Evolutionary conservation across 805 yeast genomes (phyloP).

Genomic region (Starmerella ratchasimensis): DNA sequence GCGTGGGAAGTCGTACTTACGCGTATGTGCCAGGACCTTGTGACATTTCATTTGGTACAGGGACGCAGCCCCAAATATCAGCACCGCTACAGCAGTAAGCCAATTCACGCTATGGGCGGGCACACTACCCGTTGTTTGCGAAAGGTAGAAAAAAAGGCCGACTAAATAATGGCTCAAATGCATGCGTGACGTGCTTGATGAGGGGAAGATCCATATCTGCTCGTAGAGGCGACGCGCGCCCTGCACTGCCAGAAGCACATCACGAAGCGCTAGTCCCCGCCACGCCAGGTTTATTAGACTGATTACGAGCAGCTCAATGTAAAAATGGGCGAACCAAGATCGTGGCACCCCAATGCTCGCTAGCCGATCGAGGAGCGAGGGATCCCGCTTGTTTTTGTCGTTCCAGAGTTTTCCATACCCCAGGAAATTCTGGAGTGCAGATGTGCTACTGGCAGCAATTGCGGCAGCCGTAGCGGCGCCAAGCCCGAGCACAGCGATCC

Average conservation of each 20-base stretch:
- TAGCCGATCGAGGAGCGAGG: slow-evolving; percentile 2
- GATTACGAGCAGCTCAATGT: slow-evolving; percentile 16
- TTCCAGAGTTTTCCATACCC: slow-evolving; percentile 23
- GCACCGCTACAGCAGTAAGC: slow-evolving; percentile 7
- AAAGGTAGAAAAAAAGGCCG: slow-evolving; percentile 41
- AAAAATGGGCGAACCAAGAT: slow-evolving; percentile 26
- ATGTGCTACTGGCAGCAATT: slow-evolving; percentile 8
- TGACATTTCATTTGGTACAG: slow-evolving; percentile 39
- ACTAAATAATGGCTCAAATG: slow-evolving; percentile 46
- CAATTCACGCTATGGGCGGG: too few species aligned
- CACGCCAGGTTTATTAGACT: neutral
- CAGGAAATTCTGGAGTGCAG: slow-evolving; percentile 17
- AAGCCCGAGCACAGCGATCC: neutral
- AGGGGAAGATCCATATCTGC: slow-evolving; percentile 31
- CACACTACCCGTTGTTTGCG: too few species aligned
- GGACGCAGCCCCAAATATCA: slow-evolving; percentile 28
- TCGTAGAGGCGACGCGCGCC: slow-evolving; percentile 39
- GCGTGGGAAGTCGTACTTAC: slow-evolving; percentile 41
- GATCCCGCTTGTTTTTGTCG: neutral
- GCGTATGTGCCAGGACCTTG: slow-evolving; percentile 33
- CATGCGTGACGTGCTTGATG: slow-evolving; percentile 33
- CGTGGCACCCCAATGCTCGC: slow-evolving; percentile 23
- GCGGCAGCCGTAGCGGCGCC: slow-evolving; percentile 7
- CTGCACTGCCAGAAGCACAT: slow-evolving; percentile 29
- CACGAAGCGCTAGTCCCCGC: slow-evolving; percentile 1